Evolutionary conservation across 164 flowering plant genomes (phyloP), one percentile per base, ranked within the genome.

Genomic region (Annona squamosa): DNA sequence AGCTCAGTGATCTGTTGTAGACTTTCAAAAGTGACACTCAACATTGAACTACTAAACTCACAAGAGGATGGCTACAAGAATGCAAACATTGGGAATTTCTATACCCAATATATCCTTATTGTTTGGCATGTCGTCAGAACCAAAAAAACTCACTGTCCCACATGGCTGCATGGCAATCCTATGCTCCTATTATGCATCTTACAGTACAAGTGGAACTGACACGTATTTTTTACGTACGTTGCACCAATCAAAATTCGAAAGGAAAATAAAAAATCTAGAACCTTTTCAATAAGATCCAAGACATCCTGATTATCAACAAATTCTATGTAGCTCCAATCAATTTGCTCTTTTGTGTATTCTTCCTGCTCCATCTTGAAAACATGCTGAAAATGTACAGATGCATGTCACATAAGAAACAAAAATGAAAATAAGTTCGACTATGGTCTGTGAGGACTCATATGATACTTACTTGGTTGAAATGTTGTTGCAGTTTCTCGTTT

Each of bases 311-410:
- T 94, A 78, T 94, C 98, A 71, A 94, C 91, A 82, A 90, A 94
- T 74, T 94, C 97, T 72, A 94, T 81, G 80, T 94, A 94, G 85
- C 96, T 94, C 98, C 98, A 94, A 57, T 91, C 88, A 75, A 94
- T 91, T 79, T 86, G 85, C 78, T 94, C 98, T 77, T 83, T 88
- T 43, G 80, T 82, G 83, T 92, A 94, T 65, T 89, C 98, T 75
- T 90, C 96, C 83, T 94, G 98, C 83, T 94, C 98, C 91, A 87
- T 86, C 86, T 94, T 94, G 81, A 94, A 94, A 13, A 94, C 97
- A 73, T 94, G 96, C 97, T 94, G 94, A 74, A 82, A 66, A 70
- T 2, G n/a, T 47, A 77, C 63, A 80, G 17, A 43, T 65, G 67
- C 26, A 67, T n/a, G 72, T 44, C 0, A 45, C 56, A 71, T 65